A percentile compares a stretch with the other conserved stretches of the same genome.
Evolutionary conservation across 116 monocot genomes (phyloP).

Genomic region (Trichopus zeylanicus): DNA sequence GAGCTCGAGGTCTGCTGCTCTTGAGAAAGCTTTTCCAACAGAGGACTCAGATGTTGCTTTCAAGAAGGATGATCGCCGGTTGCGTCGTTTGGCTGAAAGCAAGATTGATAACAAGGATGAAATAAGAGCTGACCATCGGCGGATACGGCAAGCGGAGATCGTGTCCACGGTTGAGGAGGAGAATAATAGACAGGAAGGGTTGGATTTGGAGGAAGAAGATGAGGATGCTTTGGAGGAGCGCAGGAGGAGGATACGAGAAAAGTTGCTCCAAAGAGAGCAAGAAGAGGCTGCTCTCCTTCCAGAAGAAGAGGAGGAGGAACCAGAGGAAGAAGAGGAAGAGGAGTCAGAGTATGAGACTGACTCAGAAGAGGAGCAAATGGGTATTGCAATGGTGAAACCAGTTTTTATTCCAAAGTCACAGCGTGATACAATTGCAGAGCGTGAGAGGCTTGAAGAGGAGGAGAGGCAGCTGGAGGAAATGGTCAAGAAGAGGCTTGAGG

Average conservation of each 20-base stretch:
- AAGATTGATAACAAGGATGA: conserved; percentile 67
- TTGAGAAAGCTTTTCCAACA: conserved; percentile 67
- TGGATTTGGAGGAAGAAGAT: conserved; percentile 66
- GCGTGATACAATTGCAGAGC: conserved; percentile 86
- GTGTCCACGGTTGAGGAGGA: conserved; percentile 74
- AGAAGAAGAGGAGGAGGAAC: conserved; percentile 67
- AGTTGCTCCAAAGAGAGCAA: conserved; percentile 58
- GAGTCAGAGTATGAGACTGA: conserved; percentile 87
- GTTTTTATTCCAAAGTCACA: conserved; percentile 79
- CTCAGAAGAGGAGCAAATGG: conserved; percentile 81
- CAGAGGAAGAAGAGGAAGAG: conserved; percentile 55
- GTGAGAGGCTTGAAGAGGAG: conserved; percentile 81
- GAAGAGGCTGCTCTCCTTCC: conserved; percentile 50
- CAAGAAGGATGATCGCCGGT: conserved; percentile 49
- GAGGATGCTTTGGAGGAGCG: conserved; percentile 84
- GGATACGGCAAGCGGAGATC: conserved; percentile 88
- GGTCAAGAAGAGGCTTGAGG: conserved; percentile 65
- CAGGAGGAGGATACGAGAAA: conserved; percentile 62
- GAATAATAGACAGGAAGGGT: conserved; percentile 28
- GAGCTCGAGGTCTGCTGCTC: conserved; percentile 17
- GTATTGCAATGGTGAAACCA: conserved; percentile 82
- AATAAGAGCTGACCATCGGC: conserved; percentile 58
- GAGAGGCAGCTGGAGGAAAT: conserved; percentile 67
- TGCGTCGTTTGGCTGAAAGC: conserved; percentile 63
- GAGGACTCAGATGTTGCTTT: conserved; percentile 20